Conservation (phyloP, 192 early-diverging fungal genomes). For the Paraglomus occultum region DNA sequence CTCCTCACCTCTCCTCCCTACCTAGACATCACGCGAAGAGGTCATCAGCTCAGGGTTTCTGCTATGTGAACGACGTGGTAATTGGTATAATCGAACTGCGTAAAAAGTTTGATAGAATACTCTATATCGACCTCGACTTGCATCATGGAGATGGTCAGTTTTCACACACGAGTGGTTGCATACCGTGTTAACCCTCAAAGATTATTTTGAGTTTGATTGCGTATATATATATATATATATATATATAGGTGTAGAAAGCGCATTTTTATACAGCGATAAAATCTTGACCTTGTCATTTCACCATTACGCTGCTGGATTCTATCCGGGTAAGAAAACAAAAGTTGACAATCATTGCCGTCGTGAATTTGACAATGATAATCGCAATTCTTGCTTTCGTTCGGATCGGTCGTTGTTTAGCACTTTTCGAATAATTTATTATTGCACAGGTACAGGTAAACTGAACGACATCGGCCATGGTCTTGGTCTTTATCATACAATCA, state of each 20-base stretch:
- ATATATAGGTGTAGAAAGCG: conserved; percentile 79
- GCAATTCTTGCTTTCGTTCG: neutral
- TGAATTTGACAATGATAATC: neutral
- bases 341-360: neutral
- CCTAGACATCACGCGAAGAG: conserved; percentile 44
- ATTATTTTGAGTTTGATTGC: neutral
- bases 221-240: too few relatives aligned
- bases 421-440: neutral
- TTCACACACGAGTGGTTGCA: neutral
- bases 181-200: neutral
- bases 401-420: neutral
- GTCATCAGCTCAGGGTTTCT: conserved; percentile 82
- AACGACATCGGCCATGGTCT: conserved; percentile 57
- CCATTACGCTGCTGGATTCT: conserved; percentile 77
- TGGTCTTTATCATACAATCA: conserved; percentile 67
- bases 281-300: conserved; percentile 90
- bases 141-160: conserved; percentile 82
- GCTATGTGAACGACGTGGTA: conserved; percentile 90
- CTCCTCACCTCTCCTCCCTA: neutral
- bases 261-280: conserved; percentile 76
- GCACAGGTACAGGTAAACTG: conserved; percentile 52
- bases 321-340: conserved; percentile 52
- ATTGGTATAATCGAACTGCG: conserved; percentile 80
- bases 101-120: conserved; percentile 60
- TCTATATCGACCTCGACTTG: conserved; percentile 88